Base-by-base conservation (phyloP, 768 basidiomycete species). In the Leccinum olivaceopallidum region DNA sequence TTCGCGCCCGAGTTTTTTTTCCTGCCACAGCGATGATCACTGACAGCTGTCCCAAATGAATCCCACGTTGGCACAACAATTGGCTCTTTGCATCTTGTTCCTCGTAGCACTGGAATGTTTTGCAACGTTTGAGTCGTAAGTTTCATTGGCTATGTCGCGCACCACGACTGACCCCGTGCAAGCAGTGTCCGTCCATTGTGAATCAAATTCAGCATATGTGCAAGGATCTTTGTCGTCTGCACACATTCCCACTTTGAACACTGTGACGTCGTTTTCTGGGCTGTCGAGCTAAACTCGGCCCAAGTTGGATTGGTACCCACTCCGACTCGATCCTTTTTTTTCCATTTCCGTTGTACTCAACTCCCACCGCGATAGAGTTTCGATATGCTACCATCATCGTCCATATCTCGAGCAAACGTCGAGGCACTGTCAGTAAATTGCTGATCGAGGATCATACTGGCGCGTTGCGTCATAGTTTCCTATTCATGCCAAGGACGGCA, bases 101-200 rank as follows among this genome's bases (percentile, higher is more conserved):
- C 42, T 44, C n/a, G 42, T 10, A 47, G 44, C 44, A 20, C 44
- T 12, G 20, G 44, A 20, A 20, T 10, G n/a, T 10, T 44, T n/a
- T 44, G 22, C 22, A 57, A 57, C 58, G 60, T 60, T 61, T 20
- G n/a, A n/a, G n/a, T 30, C 10, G 22, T 9, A 22, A 36, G 34
- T 47, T 10, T 36, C n/a, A 2, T 20, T 47, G 51, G 59, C 42
- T 47, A 3, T 5, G 20, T 47, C 10, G 10, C 20, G 44, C n/a
- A 6, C 20, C 44, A 20, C 12, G 37, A n/a, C 26, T 12, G 20
- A 53, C 22, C 22, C 6, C 53, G n/a, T 22, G 14, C 34, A 36
- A 36, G 22, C 9, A 8, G 30, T 53, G 30, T 13, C 20, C 52
- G n/a, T 20, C 20, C 52, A 36, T 20, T 13, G 22, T 22, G 32